Conservation (phyloP, 257 asterid species). For the Nemophila menziesii region DNA sequence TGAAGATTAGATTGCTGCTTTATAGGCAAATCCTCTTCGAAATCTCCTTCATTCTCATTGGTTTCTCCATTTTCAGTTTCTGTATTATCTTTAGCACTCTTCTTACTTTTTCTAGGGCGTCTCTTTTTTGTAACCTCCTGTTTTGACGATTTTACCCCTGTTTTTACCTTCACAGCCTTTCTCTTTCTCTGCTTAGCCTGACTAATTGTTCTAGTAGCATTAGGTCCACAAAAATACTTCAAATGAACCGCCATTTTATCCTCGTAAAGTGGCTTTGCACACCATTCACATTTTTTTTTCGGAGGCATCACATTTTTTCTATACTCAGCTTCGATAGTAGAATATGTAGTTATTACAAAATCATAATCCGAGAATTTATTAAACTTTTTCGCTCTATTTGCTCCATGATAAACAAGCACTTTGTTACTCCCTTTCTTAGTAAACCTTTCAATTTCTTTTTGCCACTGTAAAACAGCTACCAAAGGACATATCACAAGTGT, state of each 20-base stretch:
- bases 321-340: slow-evolving; percentile 76
- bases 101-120: slow-evolving; percentile 15
- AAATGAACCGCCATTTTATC: slow-evolving; percentile 50
- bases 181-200: slow-evolving; percentile 85
- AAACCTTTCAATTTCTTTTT: slow-evolving; percentile 70
- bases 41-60: slow-evolving; percentile 18
- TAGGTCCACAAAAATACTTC: slow-evolving; percentile 72
- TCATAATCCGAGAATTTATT: slow-evolving; percentile 59
- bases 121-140: slow-evolving; percentile 17
- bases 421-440: slow-evolving; percentile 68
- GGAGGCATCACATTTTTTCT: slow-evolving; percentile 81
- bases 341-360: slow-evolving; percentile 84
- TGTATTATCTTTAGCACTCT: slow-evolving; percentile 12
- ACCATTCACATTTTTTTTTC: slow-evolving; percentile 58
- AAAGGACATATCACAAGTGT: slow-evolving; percentile 92
- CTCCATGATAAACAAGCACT: slow-evolving; percentile 82
- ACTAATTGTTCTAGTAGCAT: slow-evolving; percentile 55
- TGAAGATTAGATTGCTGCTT: slow-evolving; percentile 64
- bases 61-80: slow-evolving; percentile 25
- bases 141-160: slow-evolving; percentile 11
- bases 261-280: slow-evolving; percentile 52
- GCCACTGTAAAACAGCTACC: slow-evolving; percentile 91
- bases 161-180: slow-evolving; percentile 12
- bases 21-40: slow-evolving; percentile 19
- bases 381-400: slow-evolving; percentile 49